These are phyloP conservation scores for Termitomyces sp. DNA, from an alignment of 768 basidiomycete species.

Conservation along the genomic window DNA sequence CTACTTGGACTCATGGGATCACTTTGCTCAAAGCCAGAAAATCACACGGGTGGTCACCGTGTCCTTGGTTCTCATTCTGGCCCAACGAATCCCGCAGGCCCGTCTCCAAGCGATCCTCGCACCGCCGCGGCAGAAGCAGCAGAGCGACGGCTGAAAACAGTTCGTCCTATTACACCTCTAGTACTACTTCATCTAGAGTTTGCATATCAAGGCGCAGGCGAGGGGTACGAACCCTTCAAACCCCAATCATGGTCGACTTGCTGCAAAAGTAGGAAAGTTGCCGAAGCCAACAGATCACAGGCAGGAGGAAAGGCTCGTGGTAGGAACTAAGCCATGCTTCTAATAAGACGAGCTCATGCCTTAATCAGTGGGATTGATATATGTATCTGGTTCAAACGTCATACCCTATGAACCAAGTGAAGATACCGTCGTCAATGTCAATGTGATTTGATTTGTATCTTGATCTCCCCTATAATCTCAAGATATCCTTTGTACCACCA, in stretches of 20 bases:
- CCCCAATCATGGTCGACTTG: slow-evolving; percentile 43
- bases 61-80: slow-evolving; percentile 35
- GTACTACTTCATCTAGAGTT: slow-evolving; percentile 13
- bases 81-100: slow-evolving; percentile 22
- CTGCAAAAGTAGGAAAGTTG: slow-evolving; percentile 35
- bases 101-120: slow-evolving; percentile 36
- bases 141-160: slow-evolving; percentile 51
- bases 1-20: slow-evolving; percentile 42
- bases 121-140: slow-evolving; percentile 58
- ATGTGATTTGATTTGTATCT: background rate
- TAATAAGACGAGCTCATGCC: slow-evolving; percentile 8
- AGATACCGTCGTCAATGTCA: background rate
- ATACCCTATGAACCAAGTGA: background rate
- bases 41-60: slow-evolving; percentile 41
- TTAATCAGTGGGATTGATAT: slow-evolving; percentile 17
- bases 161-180: slow-evolving; percentile 25
- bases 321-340: slow-evolving; percentile 12
- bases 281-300: slow-evolving; percentile 25
- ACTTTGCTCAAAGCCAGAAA: slow-evolving; percentile 46
- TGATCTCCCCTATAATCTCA: background rate
- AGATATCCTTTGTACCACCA: background rate
- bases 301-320: slow-evolving; percentile 25
- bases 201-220: slow-evolving; percentile 31
- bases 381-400: background rate
- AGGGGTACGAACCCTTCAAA: slow-evolving; percentile 38